Percentiles rank a stretch among this genome's conserved stretches.
Conservation (phyloP, 371 early-diverging fungal species). For the Mortierella polycephala region DNA sequence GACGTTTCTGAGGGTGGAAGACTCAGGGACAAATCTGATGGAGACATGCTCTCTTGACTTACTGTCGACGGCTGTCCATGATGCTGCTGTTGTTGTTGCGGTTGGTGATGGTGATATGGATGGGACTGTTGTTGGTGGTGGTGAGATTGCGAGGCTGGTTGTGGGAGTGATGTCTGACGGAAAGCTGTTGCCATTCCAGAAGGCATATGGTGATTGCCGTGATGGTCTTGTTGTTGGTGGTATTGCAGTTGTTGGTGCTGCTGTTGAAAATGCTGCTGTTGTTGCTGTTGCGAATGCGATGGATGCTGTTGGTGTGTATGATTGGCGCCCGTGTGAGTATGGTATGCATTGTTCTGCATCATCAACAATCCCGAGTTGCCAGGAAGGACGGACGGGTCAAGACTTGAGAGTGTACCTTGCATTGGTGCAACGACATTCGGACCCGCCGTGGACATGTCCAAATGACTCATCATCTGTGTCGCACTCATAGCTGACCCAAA, state of each 20-base stretch:
- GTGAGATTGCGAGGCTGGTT: constrained; percentile 9
- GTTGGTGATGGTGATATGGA: constrained; percentile 18
- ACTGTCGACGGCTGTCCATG: constrained; percentile 11
- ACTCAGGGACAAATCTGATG: constrained; percentile 25
- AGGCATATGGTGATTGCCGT: constrained; percentile 30
- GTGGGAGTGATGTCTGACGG: constrained; percentile 17
- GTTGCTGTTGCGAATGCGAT: constrained; percentile 15
- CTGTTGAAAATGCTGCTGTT: constrained; percentile 12
- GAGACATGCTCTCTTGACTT: constrained; percentile 17
- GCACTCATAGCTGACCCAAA: constrained; percentile 44
- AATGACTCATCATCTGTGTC: constrained; percentile 45
- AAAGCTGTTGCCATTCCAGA: constrained; percentile 41
- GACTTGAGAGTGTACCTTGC: constrained; percentile 29
- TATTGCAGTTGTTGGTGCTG: constrained; percentile 26
- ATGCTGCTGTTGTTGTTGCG: constrained; percentile 27
- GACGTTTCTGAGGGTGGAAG: constrained; percentile 16
- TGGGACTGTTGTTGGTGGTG: constrained; percentile 17
- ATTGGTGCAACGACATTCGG: constrained; percentile 17
- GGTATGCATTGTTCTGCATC: constrained; percentile 38
- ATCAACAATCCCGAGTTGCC: constrained; percentile 23
- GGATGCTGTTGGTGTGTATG: constrained; percentile 20
- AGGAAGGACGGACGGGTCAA: constrained; percentile 39
- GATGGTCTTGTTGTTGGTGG: constrained; percentile 25
- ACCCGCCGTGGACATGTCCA: constrained; percentile 49
- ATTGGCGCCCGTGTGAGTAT: constrained; percentile 13